Conservation (phyloP, 202 grass and related monocot species). For the Elaeis oleifera region DNA sequence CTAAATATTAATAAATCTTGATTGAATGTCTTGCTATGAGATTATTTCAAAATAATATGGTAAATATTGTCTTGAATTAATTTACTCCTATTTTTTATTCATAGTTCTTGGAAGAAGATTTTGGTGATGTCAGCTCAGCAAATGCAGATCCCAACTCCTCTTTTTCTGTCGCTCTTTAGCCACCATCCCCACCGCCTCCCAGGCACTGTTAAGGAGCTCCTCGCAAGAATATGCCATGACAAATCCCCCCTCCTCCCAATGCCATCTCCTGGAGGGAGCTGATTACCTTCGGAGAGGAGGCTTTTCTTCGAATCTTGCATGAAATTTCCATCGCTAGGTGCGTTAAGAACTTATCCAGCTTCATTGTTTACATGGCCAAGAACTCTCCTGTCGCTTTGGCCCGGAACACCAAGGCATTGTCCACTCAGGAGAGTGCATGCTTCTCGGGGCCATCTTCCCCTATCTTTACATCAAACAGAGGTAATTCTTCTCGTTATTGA, state of each 20-base stretch:
- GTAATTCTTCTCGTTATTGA: too few relatives aligned
- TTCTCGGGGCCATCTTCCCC: too few relatives aligned
- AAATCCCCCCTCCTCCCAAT: conserved; percentile 13
- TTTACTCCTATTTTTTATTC: too few relatives aligned
- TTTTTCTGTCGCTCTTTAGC: background rate
- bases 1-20: too few relatives aligned
- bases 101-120: too few relatives aligned
- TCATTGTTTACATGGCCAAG: background rate
- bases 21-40: too few relatives aligned
- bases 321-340: background rate
- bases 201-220: conserved; percentile 14
- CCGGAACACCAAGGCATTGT: too few relatives aligned
- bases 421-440: too few relatives aligned
- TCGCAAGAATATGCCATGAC: conserved; percentile 26
- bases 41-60: too few relatives aligned
- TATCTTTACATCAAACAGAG: too few relatives aligned
- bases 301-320: conserved; percentile 24
- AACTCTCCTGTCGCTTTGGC: background rate
- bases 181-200: conserved; percentile 15
- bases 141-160: background rate
- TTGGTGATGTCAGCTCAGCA: too few relatives aligned
- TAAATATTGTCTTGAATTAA: too few relatives aligned
- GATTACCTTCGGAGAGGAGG: conserved; percentile 29
- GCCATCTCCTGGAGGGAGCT: conserved; percentile 24
- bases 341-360: conserved; percentile 28